These are phyloP conservation scores for Botrytis paeoniae DNA, from an alignment of 2,329 filamentous ascomycete species.

Conservation along the genomic window DNA sequence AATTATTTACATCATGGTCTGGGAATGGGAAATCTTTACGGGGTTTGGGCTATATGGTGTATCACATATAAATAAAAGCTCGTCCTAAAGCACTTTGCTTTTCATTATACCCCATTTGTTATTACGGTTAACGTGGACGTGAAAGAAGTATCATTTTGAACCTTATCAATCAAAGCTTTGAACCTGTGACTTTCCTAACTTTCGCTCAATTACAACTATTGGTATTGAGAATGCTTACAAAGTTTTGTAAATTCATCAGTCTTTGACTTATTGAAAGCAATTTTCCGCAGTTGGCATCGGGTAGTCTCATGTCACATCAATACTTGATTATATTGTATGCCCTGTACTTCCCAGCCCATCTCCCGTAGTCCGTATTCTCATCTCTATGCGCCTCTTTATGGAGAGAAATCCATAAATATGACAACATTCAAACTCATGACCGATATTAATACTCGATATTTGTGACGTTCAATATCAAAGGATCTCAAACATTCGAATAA, in stretches of 20 bases:
- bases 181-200: neutral
- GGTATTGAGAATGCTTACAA: neutral
- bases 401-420: neutral
- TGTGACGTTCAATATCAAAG: neutral
- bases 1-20: constrained; percentile 37
- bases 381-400: neutral
- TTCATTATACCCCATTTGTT: constrained; percentile 19
- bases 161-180: too few species aligned
- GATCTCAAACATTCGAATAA: neutral
- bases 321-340: neutral
- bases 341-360: too few species aligned
- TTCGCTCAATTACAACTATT: neutral
- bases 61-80: constrained; percentile 20
- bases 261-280: neutral
- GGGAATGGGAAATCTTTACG: constrained; percentile 26
- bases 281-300: neutral
- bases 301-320: neutral
- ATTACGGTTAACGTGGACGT: constrained; percentile 10
- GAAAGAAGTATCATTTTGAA: constrained; percentile 1
- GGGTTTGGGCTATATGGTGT: constrained; percentile 28
- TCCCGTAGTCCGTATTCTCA: neutral
- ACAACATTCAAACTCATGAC: neutral
- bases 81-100: constrained; percentile 18
- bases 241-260: neutral
- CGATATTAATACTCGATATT: neutral